These are phyloP conservation scores for Podospora didyma DNA, from an alignment of 495 filamentous ascomycete species.

Conservation along the genomic window DNA sequence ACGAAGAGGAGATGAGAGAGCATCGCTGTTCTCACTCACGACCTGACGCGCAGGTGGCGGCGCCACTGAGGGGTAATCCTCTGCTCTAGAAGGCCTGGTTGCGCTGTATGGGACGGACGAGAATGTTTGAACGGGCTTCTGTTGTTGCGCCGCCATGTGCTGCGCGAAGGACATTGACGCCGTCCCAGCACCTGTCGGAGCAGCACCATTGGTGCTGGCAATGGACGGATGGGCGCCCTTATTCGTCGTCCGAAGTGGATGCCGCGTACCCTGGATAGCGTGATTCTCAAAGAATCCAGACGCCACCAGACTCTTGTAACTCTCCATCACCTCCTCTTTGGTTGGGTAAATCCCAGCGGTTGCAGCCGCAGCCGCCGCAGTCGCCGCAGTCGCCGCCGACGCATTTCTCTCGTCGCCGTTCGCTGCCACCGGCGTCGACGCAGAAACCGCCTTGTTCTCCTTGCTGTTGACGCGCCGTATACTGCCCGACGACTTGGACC, in stretches of 20 bases:
- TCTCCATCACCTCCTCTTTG: constrained; percentile 42
- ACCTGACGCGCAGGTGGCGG: constrained; percentile 6
- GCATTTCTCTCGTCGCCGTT: background rate
- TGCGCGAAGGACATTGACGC: background rate
- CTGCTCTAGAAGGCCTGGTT: background rate
- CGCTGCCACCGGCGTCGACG: background rate
- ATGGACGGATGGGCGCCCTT: constrained; percentile 10
- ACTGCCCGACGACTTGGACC: constrained; percentile 20
- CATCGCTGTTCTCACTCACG: background rate
- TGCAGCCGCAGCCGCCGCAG: background rate
- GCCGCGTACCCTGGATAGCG: constrained; percentile 44
- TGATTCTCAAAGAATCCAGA: constrained; percentile 46
- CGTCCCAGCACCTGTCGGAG: background rate
- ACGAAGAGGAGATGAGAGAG: constrained; percentile 3
- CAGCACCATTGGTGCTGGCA: constrained; percentile 11
- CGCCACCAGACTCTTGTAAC: constrained; percentile 40
- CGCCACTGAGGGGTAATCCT: background rate
- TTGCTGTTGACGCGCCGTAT: constrained; percentile 12
- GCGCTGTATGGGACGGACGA: background rate
- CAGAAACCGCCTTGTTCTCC: background rate
- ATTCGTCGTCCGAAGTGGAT: constrained; percentile 24
- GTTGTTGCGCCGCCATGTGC: background rate
- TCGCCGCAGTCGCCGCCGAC: background rate
- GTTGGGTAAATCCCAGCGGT: constrained; percentile 25
- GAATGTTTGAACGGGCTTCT: background rate